Evolutionary conservation across 2,329 filamentous ascomycete species (phyloP).

Genomic region (Aureobasidium sp.): DNA sequence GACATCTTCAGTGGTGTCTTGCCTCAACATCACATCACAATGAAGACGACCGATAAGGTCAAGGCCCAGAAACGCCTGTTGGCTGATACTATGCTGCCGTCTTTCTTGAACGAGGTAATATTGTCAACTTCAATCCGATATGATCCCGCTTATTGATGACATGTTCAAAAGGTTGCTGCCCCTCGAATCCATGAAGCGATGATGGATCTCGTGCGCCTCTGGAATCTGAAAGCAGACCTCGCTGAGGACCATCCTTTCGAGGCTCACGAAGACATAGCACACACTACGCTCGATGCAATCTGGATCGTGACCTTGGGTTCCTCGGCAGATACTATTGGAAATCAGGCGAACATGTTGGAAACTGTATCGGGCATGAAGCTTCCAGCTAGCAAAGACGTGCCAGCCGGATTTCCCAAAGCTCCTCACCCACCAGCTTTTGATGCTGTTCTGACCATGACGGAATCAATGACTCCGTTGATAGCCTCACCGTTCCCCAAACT

Average conservation of each 20-base stretch:
- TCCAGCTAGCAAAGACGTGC: slow-evolving; percentile 2
- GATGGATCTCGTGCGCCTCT: slow-evolving; percentile 26
- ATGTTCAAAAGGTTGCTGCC: slow-evolving; percentile 20
- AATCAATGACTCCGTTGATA: slow-evolving; percentile 21
- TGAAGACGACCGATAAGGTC: slow-evolving; percentile 22
- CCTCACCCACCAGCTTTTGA: slow-evolving; percentile 21
- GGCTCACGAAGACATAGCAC: slow-evolving; percentile 30
- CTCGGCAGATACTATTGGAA: slow-evolving; percentile 27
- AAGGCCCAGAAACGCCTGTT: slow-evolving; percentile 24
- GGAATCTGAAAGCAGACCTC: slow-evolving; percentile 26
- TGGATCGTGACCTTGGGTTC: slow-evolving; percentile 34
- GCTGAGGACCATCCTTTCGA: slow-evolving; percentile 30
- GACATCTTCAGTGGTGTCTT: slow-evolving; percentile 23
- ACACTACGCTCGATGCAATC: slow-evolving; percentile 34
- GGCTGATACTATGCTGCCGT: slow-evolving; percentile 25
- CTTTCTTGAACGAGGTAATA: slow-evolving; percentile 23
- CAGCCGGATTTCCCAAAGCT: slow-evolving; percentile 20
- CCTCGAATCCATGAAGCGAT: slow-evolving; percentile 24
- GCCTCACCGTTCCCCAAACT: slow-evolving; percentile 22
- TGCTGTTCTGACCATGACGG: slow-evolving; percentile 21
- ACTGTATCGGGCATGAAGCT: slow-evolving; percentile 7
- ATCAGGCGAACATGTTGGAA: slow-evolving; percentile 18
- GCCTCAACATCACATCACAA: slow-evolving; percentile 23
- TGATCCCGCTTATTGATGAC: background rate
- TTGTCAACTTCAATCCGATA: no score